Base-by-base conservation (phyloP, 2,329 filamentous ascomycete species). In the Fusarium beomiforme region DNA sequence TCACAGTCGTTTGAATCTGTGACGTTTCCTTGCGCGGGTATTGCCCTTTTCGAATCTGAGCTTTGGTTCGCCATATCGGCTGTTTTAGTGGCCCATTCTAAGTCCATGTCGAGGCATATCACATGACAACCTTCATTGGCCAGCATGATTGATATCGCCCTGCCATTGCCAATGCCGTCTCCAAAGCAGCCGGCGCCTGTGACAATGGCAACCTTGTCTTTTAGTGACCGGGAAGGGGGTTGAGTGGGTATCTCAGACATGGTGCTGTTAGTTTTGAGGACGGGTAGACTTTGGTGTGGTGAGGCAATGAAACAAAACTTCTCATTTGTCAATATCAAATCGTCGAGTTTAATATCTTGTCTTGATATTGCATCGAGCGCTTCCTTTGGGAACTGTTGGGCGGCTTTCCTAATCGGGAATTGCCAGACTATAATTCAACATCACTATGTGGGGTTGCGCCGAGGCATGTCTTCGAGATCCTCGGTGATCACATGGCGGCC, bases 101-200 rank as follows among this genome's bases (percentile, higher is more conserved):
- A 53, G 37, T 87, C 83, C 41, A 84, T 73, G 72, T 91, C 89
- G 1, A 89, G 80, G 71, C 88, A 90, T n/a, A 90, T 77, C 5
- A 91, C 87, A 8, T 83, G 79, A 72, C 85, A 87, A 12, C 88
- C 88, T 29, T 89, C 88, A 53, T 86, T 83, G 7, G 88, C 88
- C 3, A 91, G 81, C 33, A 91, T 82, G 46, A 91, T 86, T 5
- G 88, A 85, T 59, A 86, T 85, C 1, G 85, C 89, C 37, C 85
- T 84, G 0, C 88, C 89, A 69, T 91, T 91, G 8, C 89, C 89
- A 46, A 91, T 87, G 1, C 87, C 88, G 42, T 88, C 84, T 33
- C 84, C 86, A 26, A 81, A 79, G 57, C 85, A 86, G 19, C 88
- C 88, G 17, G 88, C 88, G n/a, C 88, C 88, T 0, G 88, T 89